These are phyloP conservation scores for Solioccasus polychromus DNA, from an alignment of 768 basidiomycete genomes.

Conservation along the genomic window DNA sequence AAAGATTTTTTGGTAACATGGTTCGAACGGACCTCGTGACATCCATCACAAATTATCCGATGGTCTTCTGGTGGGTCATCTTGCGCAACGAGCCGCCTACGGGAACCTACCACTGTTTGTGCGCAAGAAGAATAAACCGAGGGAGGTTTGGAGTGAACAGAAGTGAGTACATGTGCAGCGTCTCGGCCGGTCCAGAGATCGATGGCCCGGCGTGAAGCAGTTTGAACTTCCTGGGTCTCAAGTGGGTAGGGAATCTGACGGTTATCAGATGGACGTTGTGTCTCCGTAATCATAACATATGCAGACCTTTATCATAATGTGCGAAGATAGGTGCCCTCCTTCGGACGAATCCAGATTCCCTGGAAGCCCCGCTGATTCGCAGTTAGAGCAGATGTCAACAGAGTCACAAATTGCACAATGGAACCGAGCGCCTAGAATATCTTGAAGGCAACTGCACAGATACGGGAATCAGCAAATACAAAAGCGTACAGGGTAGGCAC, in stretches of 20 bases:
- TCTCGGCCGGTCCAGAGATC: conserved; percentile 77
- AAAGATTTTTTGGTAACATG: background rate
- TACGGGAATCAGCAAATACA: background rate
- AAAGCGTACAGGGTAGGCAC: conserved; percentile 26
- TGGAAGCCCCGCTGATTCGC: conserved; percentile 82
- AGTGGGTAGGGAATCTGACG: conserved; percentile 83
- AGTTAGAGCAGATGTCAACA: conserved; percentile 83
- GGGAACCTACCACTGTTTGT: conserved; percentile 61
- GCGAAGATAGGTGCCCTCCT: conserved; percentile 77
- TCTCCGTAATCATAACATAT: background rate
- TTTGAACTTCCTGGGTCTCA: conserved; percentile 68
- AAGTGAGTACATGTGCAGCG: conserved; percentile 55
- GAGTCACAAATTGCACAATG: conserved; percentile 88
- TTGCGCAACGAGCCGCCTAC: conserved; percentile 32
- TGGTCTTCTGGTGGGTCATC: conserved; percentile 46
- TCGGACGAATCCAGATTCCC: conserved; percentile 77
- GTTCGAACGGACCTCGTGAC: conserved; percentile 51
- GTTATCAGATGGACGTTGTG: conserved; percentile 3
- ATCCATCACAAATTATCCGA: conserved; percentile 57
- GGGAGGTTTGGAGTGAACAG: conserved; percentile 48
- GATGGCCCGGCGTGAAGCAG: conserved; percentile 70
- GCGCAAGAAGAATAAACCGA: conserved; percentile 64
- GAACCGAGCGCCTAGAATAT: conserved; percentile 89
- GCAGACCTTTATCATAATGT: conserved; percentile 90
- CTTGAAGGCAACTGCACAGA: conserved; percentile 68